phyloP scores from a whole-genome alignment of 2,329 filamentous ascomycete species.

The Talaromyces islandicus region DNA sequence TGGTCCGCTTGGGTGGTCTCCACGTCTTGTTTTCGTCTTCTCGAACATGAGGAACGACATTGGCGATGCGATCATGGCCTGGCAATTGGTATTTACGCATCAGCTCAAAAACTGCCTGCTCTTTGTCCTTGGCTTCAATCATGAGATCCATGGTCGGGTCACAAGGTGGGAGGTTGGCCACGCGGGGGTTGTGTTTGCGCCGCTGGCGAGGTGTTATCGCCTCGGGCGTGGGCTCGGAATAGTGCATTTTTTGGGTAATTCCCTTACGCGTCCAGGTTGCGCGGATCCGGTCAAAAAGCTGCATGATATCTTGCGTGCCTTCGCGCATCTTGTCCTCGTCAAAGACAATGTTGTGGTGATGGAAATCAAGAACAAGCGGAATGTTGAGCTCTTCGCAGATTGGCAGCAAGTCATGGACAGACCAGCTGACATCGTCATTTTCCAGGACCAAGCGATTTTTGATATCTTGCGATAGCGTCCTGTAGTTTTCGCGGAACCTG shows the following conservation, averaged over 20 bases:
- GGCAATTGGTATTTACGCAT: slow-evolving; percentile 85
- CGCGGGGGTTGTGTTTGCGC: slow-evolving; percentile 78
- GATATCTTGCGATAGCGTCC: slow-evolving; percentile 58
- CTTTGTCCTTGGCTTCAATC: slow-evolving; percentile 98
- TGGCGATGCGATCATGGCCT: slow-evolving; percentile 67
- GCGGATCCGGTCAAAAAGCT: slow-evolving; percentile 68
- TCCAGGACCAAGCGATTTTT: slow-evolving; percentile 82
- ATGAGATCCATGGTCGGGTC: slow-evolving; percentile 84
- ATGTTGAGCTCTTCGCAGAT: slow-evolving; percentile 93
- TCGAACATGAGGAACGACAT: slow-evolving; percentile 70
- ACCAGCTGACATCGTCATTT: slow-evolving; percentile 90
- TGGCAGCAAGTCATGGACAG: slow-evolving; percentile 84
- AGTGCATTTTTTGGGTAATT: slow-evolving; percentile 95
- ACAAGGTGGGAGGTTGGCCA: slow-evolving; percentile 75
- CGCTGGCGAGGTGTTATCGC: slow-evolving; percentile 73
- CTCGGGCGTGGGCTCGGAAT: slow-evolving; percentile 72
- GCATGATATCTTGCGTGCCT: slow-evolving; percentile 74
- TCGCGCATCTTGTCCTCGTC: slow-evolving; percentile 67
- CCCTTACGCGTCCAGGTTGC: slow-evolving; percentile 78
- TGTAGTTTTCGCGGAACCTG: slow-evolving; percentile 72
- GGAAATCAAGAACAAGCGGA: slow-evolving; percentile 83
- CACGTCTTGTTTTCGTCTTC: slow-evolving; percentile 65
- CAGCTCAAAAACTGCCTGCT: slow-evolving; percentile 90
- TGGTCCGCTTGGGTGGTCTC: slow-evolving; percentile 42
- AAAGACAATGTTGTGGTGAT: slow-evolving; percentile 94